Evolutionary conservation across 2,329 filamentous ascomycete species (phyloP).

Genomic region (Alternaria ventricosa): DNA sequence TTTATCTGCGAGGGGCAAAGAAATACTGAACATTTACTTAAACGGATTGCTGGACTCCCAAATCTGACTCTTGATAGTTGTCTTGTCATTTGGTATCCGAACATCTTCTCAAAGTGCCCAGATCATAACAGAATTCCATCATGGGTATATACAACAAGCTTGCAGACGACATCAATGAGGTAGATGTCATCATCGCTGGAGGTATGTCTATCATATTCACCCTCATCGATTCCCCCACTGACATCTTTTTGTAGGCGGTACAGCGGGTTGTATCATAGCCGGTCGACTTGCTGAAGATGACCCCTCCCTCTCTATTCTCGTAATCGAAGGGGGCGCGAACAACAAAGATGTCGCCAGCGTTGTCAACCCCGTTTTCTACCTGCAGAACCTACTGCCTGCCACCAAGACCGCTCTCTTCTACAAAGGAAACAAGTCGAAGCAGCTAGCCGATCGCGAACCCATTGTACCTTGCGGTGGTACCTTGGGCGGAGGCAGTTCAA

Average conservation of each 20-base stretch:
- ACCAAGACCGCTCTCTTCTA: conserved; percentile 62
- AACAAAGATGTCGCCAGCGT: conserved; percentile 60
- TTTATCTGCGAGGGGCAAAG: background rate
- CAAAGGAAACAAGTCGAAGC: conserved; percentile 54
- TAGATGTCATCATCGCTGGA: conserved; percentile 61
- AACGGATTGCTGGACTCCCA: background rate
- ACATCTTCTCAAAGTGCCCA: background rate
- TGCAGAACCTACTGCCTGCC: conserved; percentile 56
- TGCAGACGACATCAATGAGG: conserved; percentile 50
- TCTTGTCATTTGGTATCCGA: background rate
- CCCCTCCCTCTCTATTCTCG: conserved; percentile 38
- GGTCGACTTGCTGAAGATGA: conserved; percentile 53
- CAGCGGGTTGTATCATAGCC: conserved; percentile 56
- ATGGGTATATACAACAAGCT: conserved; percentile 46
- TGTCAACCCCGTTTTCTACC: conserved; percentile 60
- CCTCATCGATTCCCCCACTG: background rate
- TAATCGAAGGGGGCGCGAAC: conserved; percentile 63
- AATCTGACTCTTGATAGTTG: background rate
- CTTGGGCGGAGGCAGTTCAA: conserved; percentile 64
- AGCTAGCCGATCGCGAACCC: conserved; percentile 56
- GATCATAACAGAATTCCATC: background rate
- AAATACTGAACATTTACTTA: background rate
- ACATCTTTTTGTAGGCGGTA: conserved; percentile 21
- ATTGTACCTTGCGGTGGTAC: conserved; percentile 56
- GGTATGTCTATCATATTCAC: conserved; percentile 36